phyloP scores from a whole-genome alignment of 2,329 filamentous ascomycete species.

The Exophiala sp. region DNA sequence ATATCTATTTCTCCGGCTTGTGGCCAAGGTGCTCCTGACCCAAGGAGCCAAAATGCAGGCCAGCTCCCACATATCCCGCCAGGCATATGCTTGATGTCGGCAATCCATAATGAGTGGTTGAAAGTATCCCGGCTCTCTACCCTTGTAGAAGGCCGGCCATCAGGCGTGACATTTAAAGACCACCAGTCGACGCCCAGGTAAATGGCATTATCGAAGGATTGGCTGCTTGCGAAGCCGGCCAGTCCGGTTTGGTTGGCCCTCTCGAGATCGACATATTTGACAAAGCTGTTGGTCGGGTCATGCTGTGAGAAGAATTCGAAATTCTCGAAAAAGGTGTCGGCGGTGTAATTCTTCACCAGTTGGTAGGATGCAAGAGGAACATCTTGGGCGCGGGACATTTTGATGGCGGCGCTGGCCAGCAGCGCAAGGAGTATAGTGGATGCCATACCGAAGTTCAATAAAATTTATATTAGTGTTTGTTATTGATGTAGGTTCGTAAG shows the following conservation, averaged over 20 bases:
- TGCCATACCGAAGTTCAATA: not conserved
- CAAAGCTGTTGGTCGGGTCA: conserved; percentile 47
- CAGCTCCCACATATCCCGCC: conserved; percentile 45
- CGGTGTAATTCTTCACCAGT: conserved; percentile 36
- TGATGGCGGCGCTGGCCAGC: not conserved
- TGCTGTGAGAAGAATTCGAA: conserved; percentile 45
- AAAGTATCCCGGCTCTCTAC: conserved; percentile 41
- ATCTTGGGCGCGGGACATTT: not conserved
- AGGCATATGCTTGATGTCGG: conserved; percentile 45
- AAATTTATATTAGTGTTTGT: too few relatives aligned
- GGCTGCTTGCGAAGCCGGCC: conserved; percentile 27
- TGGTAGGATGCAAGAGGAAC: not conserved
- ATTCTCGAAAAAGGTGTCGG: conserved; percentile 43
- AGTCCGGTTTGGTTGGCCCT: conserved; percentile 35
- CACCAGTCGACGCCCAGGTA: conserved; percentile 44
- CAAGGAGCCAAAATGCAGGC: conserved; percentile 46
- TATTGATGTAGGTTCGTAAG: too few relatives aligned
- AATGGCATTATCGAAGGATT: conserved; percentile 28
- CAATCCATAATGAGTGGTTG: conserved; percentile 42
- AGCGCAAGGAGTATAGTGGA: not conserved
- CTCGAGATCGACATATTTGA: conserved; percentile 42
- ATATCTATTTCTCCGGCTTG: conserved; percentile 47
- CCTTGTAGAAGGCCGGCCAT: conserved; percentile 40
- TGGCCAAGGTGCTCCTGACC: conserved; percentile 35
- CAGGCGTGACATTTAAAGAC: conserved; percentile 30